Evolutionary conservation across 2,329 filamentous ascomycete species (phyloP).

Genomic region (Cryphonectria radicalis): DNA sequence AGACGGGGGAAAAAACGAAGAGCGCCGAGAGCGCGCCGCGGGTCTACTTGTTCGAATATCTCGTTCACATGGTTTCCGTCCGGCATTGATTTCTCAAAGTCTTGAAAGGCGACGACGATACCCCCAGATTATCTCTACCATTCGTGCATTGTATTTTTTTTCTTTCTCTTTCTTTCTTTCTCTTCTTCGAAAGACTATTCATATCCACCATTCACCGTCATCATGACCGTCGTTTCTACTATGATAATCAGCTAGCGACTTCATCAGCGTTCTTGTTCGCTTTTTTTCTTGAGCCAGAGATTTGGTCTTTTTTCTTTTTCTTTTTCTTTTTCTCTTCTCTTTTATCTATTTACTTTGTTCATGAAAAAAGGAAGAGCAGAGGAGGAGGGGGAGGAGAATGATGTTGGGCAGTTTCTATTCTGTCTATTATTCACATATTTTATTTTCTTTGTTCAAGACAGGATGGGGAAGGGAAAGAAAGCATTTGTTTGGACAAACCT

Average conservation of each 20-base stretch:
- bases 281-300: neutral
- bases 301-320: neutral
- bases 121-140: slow-evolving; percentile 8
- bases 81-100: slow-evolving; percentile 10
- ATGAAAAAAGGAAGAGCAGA: neutral
- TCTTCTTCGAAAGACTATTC: neutral
- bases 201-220: neutral
- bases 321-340: neutral
- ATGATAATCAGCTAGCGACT: neutral
- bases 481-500: neutral
- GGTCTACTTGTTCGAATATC: neutral
- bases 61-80: neutral
- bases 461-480: neutral
- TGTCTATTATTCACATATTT: neutral
- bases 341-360: neutral
- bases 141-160: slow-evolving; percentile 1
- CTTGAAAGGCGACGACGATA: slow-evolving; percentile 12
- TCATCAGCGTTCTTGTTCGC: neutral
- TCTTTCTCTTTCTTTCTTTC: no score
- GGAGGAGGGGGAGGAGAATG: neutral
- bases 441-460: neutral
- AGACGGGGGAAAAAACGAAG: neutral
- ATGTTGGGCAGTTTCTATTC: neutral
- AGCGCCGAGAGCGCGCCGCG: neutral
- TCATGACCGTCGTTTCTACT: neutral